A percentile compares a stretch with the other conserved stretches of the same genome.
Conservation (phyloP, 2,329 filamentous ascomycete species). For the Nothophoma quercina region DNA sequence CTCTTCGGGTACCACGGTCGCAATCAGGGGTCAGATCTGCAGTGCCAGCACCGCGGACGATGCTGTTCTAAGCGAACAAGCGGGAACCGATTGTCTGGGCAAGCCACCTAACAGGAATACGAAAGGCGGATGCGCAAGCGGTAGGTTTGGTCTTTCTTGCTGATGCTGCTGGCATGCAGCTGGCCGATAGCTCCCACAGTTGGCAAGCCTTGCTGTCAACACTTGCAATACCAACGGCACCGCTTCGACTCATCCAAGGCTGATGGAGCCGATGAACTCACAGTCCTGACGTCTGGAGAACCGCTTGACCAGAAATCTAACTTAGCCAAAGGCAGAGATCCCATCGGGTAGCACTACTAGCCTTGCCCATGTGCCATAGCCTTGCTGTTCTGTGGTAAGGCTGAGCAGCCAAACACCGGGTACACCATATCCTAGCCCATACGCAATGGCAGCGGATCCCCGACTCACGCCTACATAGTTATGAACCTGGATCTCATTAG, state of each 20-base stretch:
- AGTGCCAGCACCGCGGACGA: neutral
- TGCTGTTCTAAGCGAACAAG: constrained; percentile 16
- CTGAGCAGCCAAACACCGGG: neutral
- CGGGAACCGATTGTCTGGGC: constrained; percentile 9
- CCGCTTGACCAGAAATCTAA: neutral
- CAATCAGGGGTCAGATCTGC: constrained; percentile 9
- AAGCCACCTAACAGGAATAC: constrained; percentile 3
- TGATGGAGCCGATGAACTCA: neutral
- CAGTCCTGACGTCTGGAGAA: neutral
- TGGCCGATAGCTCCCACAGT: constrained; percentile 1
- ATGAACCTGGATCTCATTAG: neutral
- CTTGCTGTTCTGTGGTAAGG: neutral
- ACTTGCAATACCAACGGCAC: neutral
- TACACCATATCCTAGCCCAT: neutral
- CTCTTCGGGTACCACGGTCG: neutral
- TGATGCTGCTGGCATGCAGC: neutral
- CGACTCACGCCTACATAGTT: neutral
- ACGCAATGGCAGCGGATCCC: neutral
- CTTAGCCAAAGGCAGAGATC: neutral
- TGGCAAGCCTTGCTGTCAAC: neutral
- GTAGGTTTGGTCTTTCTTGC: neutral
- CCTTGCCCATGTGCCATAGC: neutral
- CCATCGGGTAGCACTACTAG: neutral
- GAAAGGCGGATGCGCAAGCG: neutral
- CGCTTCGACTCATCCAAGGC: neutral